These are phyloP conservation scores for Fusarium neocosmosporiellum DNA, from an alignment of 2,329 filamentous ascomycete genomes.

Conservation along the genomic window DNA sequence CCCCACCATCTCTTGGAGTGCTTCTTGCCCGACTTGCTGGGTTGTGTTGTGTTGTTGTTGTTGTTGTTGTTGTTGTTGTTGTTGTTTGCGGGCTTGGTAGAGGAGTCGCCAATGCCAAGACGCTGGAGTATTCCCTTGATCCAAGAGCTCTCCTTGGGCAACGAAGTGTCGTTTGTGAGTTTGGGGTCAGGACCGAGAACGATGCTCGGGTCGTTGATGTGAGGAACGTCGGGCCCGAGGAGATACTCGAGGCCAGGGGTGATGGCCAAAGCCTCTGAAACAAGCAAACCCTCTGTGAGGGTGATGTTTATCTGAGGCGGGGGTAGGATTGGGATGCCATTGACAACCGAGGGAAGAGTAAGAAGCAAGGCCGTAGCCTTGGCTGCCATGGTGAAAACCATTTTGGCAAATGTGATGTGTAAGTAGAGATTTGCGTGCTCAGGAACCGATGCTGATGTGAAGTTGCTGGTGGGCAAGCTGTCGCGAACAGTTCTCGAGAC, in stretches of 20 bases:
- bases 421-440: neutral
- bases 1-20: neutral
- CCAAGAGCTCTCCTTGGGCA: neutral
- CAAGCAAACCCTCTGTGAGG: neutral
- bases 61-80: neutral
- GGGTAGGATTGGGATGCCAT: neutral
- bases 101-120: neutral
- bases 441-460: neutral
- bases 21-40: neutral
- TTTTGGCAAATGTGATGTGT: neutral
- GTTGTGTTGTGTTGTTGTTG: neutral
- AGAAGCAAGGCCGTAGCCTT: neutral
- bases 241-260: neutral
- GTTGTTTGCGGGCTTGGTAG: neutral
- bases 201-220: conserved; percentile 14
- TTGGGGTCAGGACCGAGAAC: neutral
- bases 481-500: neutral
- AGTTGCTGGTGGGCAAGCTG: neutral
- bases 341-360: neutral
- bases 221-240: neutral
- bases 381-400: neutral
- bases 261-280: neutral
- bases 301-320: neutral
- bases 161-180: neutral
- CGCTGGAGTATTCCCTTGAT: neutral